Conservation (phyloP, 768 basidiomycete species). For the Leccinum sublutescens region DNA sequence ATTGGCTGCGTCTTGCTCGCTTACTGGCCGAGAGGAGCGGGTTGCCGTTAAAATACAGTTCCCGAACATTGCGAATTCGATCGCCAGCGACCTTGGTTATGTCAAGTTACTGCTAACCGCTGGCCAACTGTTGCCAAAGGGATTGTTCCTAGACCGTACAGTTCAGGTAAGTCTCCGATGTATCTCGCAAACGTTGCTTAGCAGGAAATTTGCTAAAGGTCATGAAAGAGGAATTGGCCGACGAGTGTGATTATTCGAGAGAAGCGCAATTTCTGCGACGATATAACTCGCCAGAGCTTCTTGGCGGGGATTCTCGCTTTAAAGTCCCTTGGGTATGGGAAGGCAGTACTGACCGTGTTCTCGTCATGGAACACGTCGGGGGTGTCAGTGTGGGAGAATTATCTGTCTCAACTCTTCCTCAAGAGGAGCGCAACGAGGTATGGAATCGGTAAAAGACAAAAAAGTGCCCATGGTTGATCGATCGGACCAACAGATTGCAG, state of each 20-base stretch:
- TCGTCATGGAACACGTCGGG: conserved; percentile 85
- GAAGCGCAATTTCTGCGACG: conserved; percentile 71
- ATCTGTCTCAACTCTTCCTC: conserved; percentile 50
- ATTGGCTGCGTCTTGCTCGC: conserved; percentile 50
- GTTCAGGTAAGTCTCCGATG: conserved; percentile 49
- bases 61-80: conserved; percentile 85
- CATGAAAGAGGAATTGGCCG: conserved; percentile 84
- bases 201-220: conserved; percentile 44
- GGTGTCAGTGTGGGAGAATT: conserved; percentile 80
- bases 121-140: conserved; percentile 78
- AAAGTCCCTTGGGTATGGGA: conserved; percentile 87
- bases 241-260: conserved; percentile 88
- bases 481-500: conserved; percentile 63
- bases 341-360: conserved; percentile 73
- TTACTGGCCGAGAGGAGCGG: conserved; percentile 51
- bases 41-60: conserved; percentile 94
- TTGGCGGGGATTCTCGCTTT: conserved; percentile 65
- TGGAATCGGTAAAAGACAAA: conserved; percentile 7
- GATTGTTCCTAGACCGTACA: conserved; percentile 87
- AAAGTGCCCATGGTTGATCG: not conserved
- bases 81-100: conserved; percentile 84
- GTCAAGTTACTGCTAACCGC: conserved; percentile 80
- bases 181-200: not conserved
- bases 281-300: conserved; percentile 51
- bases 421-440: conserved; percentile 74